Conservation (phyloP, 495 filamentous ascomycete species). For the Lasiosphaeris hirsuta region DNA sequence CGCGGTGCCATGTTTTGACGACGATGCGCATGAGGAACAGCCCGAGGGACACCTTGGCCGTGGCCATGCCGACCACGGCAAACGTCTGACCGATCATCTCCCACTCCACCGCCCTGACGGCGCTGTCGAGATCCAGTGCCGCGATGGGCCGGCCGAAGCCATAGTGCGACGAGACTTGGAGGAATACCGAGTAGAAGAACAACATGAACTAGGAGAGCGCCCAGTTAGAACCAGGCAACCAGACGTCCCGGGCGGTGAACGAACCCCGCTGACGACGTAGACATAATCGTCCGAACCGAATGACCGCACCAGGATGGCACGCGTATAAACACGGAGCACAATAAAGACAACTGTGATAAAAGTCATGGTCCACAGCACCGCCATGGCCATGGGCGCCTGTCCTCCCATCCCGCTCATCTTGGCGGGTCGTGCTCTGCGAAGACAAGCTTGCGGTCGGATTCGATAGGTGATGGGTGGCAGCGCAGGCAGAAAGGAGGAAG, state of each 20-base stretch:
- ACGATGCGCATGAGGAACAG: constrained; percentile 41
- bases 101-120: constrained; percentile 32
- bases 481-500: background rate
- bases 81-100: constrained; percentile 40
- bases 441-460: background rate
- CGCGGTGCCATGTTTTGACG: constrained; percentile 30
- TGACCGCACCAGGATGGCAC: constrained; percentile 23
- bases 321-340: constrained; percentile 31
- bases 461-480: background rate
- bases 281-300: constrained; percentile 32
- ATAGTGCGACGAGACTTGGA: constrained; percentile 16
- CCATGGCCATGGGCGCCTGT: constrained; percentile 12
- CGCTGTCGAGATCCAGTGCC: constrained; percentile 23
- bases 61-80: constrained; percentile 36
- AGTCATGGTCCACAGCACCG: constrained; percentile 31
- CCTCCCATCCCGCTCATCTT: constrained; percentile 11
- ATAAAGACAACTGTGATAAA: constrained; percentile 25
- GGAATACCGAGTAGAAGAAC: constrained; percentile 11
- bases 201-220: constrained; percentile 1
- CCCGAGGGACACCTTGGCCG: constrained; percentile 40
- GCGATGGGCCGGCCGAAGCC: constrained; percentile 36
- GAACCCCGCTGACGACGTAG: constrained; percentile 23
- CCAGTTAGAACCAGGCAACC: background rate
- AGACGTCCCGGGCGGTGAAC: background rate
- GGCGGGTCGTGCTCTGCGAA: background rate